Percentiles rank a stretch among this genome's conserved stretches.
phyloP scores from a whole-genome alignment of 2,329 filamentous ascomycete species.

The Laburnicola sp. region DNA sequence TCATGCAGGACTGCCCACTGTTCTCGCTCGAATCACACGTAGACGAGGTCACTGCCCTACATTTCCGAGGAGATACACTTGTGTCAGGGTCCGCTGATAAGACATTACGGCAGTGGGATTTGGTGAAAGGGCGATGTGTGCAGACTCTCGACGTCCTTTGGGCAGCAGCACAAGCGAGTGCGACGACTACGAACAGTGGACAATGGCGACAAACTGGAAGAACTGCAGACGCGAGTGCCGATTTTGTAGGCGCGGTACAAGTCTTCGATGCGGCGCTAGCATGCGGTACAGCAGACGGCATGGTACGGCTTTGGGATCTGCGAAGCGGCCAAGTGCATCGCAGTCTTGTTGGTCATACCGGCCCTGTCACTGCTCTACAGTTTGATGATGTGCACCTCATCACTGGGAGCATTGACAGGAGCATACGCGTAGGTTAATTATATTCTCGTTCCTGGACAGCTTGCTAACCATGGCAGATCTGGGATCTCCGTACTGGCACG shows the following conservation, averaged over 20 bases:
- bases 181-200: conserved; percentile 62
- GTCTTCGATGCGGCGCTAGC: conserved; percentile 95
- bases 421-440: conserved; percentile 75
- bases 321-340: conserved; percentile 96
- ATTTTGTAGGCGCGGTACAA: conserved; percentile 93
- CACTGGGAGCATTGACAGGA: conserved; percentile 88
- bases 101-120: conserved; percentile 95
- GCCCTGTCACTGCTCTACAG: conserved; percentile 88
- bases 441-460: neutral
- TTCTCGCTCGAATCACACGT: conserved; percentile 88
- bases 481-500: conserved; percentile 94
- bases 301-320: conserved; percentile 96
- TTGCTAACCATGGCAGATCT: conserved; percentile 68
- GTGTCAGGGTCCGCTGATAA: conserved; percentile 97
- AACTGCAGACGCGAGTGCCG: conserved; percentile 68
- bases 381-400: conserved; percentile 96
- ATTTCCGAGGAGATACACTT: conserved; percentile 85
- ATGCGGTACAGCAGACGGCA: conserved; percentile 94
- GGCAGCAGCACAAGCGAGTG: conserved; percentile 88
- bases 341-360: conserved; percentile 92
- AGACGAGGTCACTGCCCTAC: conserved; percentile 89
- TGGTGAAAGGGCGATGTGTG: conserved; percentile 94
- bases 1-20: conserved; percentile 87
- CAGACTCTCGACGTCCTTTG: conserved; percentile 97
- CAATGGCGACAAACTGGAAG: conserved; percentile 75